Evolutionary conservation across 768 basidiomycete species (phyloP).

Genomic region (Megacollybia marginata): DNA sequence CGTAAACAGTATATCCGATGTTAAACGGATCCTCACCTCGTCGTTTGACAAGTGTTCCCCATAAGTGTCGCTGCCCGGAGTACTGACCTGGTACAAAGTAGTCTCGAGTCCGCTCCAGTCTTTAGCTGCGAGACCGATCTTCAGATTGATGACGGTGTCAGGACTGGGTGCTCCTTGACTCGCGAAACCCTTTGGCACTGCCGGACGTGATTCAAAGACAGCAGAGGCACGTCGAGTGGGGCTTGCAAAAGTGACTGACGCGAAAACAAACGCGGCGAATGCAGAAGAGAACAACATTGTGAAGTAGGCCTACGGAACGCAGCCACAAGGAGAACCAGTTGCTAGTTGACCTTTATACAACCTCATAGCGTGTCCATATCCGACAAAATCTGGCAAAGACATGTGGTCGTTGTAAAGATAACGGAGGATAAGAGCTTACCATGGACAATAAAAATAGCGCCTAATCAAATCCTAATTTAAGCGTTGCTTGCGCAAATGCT

Average conservation of each 20-base stretch:
- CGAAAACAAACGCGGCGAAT: background rate
- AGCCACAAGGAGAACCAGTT: too few relatives aligned
- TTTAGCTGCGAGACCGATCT: conserved; percentile 21
- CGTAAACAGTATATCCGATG: background rate
- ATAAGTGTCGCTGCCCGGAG: conserved; percentile 18
- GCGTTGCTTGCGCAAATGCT: too few relatives aligned
- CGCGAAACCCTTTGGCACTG: conserved; percentile 15
- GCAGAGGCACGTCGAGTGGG: conserved; percentile 3
- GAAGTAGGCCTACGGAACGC: too few relatives aligned
- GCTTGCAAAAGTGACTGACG: background rate
- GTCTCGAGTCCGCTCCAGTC: conserved; percentile 20
- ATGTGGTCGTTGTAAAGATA: too few relatives aligned
- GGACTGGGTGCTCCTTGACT: conserved; percentile 11
- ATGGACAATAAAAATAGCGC: too few relatives aligned
- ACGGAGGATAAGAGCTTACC: too few relatives aligned
- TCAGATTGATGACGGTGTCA: conserved; percentile 16
- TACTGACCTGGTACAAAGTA: conserved; percentile 22
- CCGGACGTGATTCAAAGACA: conserved; percentile 10
- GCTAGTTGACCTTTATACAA: background rate
- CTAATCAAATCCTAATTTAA: too few relatives aligned
- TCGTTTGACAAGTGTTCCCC: conserved; percentile 21
- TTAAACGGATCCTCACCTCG: conserved; percentile 12
- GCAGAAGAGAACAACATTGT: too few relatives aligned
- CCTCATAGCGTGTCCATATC: background rate
- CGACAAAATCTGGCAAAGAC: too few relatives aligned